Evolutionary conservation across 495 filamentous ascomycete genomes (phyloP).

Genomic region (Durotheca rogersii): DNA sequence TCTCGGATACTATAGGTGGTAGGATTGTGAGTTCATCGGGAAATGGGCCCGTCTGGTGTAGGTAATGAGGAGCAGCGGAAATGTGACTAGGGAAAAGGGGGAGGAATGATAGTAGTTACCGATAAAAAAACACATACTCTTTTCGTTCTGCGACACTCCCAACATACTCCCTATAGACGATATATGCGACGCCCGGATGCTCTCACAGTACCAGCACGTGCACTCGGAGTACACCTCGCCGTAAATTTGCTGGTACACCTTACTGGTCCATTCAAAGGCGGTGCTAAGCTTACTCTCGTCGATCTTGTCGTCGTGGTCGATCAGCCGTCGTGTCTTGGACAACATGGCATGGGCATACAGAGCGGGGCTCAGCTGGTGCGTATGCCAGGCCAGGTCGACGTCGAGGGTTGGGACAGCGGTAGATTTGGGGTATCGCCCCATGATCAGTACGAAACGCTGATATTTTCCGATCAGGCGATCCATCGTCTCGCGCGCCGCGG

Average conservation of each 20-base stretch:
- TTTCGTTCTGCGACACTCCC: conserved; percentile 47
- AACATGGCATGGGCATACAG: conserved; percentile 62
- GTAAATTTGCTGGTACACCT: conserved; percentile 62
- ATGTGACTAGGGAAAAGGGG: too few relatives aligned
- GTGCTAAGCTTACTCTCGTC: conserved; percentile 60
- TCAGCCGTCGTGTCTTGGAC: conserved; percentile 49
- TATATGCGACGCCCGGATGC: conserved; percentile 64
- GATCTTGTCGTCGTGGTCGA: conserved; percentile 89
- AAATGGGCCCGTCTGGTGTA: too few relatives aligned
- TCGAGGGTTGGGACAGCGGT: conserved; percentile 80
- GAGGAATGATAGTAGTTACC: neutral
- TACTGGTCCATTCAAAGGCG: conserved; percentile 74
- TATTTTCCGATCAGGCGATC: conserved; percentile 68
- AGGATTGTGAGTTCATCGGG: too few relatives aligned
- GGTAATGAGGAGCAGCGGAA: too few relatives aligned
- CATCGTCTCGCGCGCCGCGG: conserved; percentile 65
- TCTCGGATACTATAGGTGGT: conserved; percentile 47
- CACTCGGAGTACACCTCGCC: conserved; percentile 75
- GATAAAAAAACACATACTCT: conserved; percentile 33
- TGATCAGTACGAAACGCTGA: conserved; percentile 65
- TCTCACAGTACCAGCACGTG: conserved; percentile 89
- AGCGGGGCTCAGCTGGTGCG: conserved; percentile 63
- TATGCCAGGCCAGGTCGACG: conserved; percentile 85
- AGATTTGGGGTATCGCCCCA: conserved; percentile 52
- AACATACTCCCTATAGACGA: conserved; percentile 45